phyloP scores from a whole-genome alignment of 345 rosid species.

The Bretschneidera sinensis region DNA sequence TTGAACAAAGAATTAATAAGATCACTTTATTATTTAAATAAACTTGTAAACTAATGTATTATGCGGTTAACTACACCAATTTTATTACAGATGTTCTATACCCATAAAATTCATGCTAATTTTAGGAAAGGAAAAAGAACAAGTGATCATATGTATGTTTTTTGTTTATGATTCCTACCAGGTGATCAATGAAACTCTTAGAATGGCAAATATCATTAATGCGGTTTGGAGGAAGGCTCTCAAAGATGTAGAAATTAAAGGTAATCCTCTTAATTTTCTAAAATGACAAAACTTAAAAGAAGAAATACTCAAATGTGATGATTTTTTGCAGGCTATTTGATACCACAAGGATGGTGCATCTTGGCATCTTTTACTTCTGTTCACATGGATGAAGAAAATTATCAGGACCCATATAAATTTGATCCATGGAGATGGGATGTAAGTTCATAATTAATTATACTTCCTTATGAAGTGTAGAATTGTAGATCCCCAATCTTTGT shows the following conservation, averaged over 20 bases:
- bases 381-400: conserved; percentile 84
- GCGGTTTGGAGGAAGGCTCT: conserved; percentile 94
- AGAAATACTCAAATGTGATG: too few relatives aligned
- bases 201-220: conserved; percentile 84
- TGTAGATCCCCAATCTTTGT: too few relatives aligned
- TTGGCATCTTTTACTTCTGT: conserved; percentile 79
- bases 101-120: neutral
- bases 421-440: conserved; percentile 99
- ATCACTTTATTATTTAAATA: too few relatives aligned
- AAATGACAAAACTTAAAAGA: too few relatives aligned
- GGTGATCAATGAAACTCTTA: conserved; percentile 93
- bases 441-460: conserved; percentile 1
- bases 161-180: conserved; percentile 7
- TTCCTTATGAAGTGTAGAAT: too few relatives aligned
- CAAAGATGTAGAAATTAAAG: conserved; percentile 83
- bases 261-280: too few relatives aligned
- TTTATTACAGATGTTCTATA: too few relatives aligned
- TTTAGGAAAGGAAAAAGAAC: neutral
- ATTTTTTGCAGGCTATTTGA: conserved; percentile 75
- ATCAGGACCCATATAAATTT: conserved; percentile 68
- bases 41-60: too few relatives aligned
- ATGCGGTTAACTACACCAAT: too few relatives aligned
- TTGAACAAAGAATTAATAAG: too few relatives aligned
- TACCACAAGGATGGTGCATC: conserved; percentile 95
- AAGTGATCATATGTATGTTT: too few relatives aligned